A percentile compares a stretch with the other conserved stretches of the same genome.
phyloP scores from a whole-genome alignment of 371 early-diverging fungal genomes.

The Vairimorpha ceranae region DNA sequence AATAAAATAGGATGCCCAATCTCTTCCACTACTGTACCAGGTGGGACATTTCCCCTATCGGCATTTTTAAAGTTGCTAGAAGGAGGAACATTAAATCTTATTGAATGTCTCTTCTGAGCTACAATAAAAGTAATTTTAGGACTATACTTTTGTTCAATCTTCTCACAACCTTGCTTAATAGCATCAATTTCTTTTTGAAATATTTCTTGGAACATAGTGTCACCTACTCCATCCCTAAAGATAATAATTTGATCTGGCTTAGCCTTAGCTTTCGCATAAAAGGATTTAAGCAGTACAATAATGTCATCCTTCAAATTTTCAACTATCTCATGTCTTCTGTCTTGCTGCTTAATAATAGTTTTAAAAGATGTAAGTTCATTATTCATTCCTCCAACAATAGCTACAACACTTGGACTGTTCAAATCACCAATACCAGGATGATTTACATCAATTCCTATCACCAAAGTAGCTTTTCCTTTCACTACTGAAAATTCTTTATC shows the following conservation, averaged over 20 bases:
- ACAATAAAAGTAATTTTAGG: conserved; percentile 80
- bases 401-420: conserved; percentile 73
- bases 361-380: conserved; percentile 68
- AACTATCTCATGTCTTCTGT: conserved; percentile 75
- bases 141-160: conserved; percentile 67
- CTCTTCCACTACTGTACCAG: conserved; percentile 82
- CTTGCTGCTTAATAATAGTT: conserved; percentile 67
- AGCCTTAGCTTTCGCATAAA: not conserved
- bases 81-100: conserved; percentile 68
- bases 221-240: conserved; percentile 83
- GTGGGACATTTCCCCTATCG: conserved; percentile 68
- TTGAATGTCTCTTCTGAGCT: conserved; percentile 87
- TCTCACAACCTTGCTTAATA: conserved; percentile 69
- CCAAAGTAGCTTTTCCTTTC: conserved; percentile 68
- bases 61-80: not conserved
- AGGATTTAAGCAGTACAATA: conserved; percentile 26
- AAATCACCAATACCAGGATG: conserved; percentile 64
- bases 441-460: conserved; percentile 88
- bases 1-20: conserved; percentile 72
- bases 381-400: conserved; percentile 78
- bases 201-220: conserved; percentile 75
- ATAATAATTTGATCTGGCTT: conserved; percentile 76
- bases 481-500: conserved; percentile 38
- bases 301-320: conserved; percentile 65
- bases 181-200: conserved; percentile 71